Percentiles rank a stretch among this genome's conserved stretches.
Evolutionary conservation across 768 basidiomycete species (phyloP).

Genomic region (Sporobolomyces pararoseus): DNA sequence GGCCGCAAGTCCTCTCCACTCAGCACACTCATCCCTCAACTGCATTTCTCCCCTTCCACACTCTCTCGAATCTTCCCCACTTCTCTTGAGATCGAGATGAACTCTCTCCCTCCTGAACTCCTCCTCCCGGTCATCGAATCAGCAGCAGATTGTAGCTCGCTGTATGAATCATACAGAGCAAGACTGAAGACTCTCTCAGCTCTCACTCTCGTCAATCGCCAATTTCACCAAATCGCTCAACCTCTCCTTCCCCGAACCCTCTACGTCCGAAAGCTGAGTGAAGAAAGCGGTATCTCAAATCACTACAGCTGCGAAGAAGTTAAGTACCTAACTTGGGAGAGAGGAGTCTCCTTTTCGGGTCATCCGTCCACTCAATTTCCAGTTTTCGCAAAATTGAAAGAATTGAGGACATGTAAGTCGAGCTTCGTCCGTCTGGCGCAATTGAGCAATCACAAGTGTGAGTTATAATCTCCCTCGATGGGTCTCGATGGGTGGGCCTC

Average conservation of each 20-base stretch:
- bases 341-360: background rate
- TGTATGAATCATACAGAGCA: background rate
- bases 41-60: background rate
- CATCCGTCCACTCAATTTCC: background rate
- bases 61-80: background rate
- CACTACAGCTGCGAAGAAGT: background rate
- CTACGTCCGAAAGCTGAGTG: background rate
- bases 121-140: background rate
- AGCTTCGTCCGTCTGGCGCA: no score
- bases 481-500: no score
- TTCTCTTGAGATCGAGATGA: background rate
- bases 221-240: slow-evolving; percentile 4
- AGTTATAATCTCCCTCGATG: no score
- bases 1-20: no score
- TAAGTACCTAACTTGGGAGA: background rate
- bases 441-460: no score
- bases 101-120: background rate
- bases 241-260: background rate
- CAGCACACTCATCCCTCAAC: background rate
- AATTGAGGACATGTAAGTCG: background rate
- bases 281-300: background rate
- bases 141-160: background rate
- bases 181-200: background rate
- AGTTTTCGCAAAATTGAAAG: background rate
- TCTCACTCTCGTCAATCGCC: background rate